Conservation (phyloP, 2,329 filamentous ascomycete species). For the Dothistroma septosporum region DNA sequence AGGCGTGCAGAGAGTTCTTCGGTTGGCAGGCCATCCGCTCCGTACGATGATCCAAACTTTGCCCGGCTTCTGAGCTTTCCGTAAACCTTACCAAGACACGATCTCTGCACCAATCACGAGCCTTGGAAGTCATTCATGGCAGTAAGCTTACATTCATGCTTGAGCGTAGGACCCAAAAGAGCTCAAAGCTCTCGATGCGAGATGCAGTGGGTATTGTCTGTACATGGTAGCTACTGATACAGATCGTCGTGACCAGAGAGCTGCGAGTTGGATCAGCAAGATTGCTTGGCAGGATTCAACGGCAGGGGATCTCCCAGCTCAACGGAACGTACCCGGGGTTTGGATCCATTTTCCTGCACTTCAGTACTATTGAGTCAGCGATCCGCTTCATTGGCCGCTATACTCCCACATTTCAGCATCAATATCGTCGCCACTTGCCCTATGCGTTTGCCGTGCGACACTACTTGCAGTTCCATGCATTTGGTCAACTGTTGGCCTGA, state of each 20-base stretch:
- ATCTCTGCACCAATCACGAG: neutral
- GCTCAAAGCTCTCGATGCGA: neutral
- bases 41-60: neutral
- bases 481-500: too few species aligned
- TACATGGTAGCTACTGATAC: neutral
- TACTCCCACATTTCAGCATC: too few species aligned
- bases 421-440: too few species aligned
- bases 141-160: neutral
- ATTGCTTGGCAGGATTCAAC: neutral
- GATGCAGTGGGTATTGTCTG: neutral
- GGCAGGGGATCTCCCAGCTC: too few species aligned
- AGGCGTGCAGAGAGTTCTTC: neutral
- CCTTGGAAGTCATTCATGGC: neutral
- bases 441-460: too few species aligned
- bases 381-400: too few species aligned
- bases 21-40: neutral
- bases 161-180: neutral
- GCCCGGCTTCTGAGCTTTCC: neutral
- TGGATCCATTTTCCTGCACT: too few species aligned
- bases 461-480: too few species aligned
- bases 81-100: neutral
- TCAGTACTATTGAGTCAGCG: too few species aligned
- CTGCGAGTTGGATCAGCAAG: neutral
- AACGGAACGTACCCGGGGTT: too few species aligned
- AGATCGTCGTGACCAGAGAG: neutral